Base-by-base conservation (phyloP, 192 early-diverging fungal genomes). In the Pilobolus umbonatus region DNA sequence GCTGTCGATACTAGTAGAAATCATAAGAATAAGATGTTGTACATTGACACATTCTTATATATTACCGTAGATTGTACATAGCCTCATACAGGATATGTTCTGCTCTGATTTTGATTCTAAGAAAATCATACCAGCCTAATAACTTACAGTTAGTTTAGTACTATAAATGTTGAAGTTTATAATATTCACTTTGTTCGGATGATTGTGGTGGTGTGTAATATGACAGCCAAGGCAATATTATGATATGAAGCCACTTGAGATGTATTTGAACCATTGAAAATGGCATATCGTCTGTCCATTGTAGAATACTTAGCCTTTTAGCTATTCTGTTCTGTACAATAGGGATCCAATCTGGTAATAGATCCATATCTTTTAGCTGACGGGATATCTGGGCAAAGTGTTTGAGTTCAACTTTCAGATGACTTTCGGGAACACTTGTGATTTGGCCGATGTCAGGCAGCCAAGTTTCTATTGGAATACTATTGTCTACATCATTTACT, bases 161-260 rank as follows among this genome's bases (percentile, higher is more conserved):
- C n/a, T n/a, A n/a, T n/a, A n/a, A n/a, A n/a, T n/a, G n/a, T n/a
- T n/a, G n/a, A n/a, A n/a, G n/a, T n/a, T n/a, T n/a, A n/a, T n/a
- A n/a, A n/a, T n/a, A n/a, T n/a, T n/a, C n/a, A n/a, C n/a, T n/a
- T n/a, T n/a, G n/a, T n/a, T n/a, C n/a, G n/a, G n/a, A n/a, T n/a
- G n/a, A n/a, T n/a, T n/a, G n/a, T n/a, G 15, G 4, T 15, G 54
- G 22, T 28, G 42, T 36, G 8, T 40, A 25, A 39, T 50, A 46
- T 15, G 59, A 61, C 51, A 61, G 11, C 59, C 59, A 61, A 14
- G 59, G 59, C 35, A 61, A 34, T 38, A 61, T 25, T 5, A 46
- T 35, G 10, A 19, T 14, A 36, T 61, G 59, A 5, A 61, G 26
- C 35, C 48, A 47, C 12, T 49, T 35, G 7, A 61, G 21, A 25